phyloP scores from a whole-genome alignment of 139 green algal species.

The Asterochloris sp. region DNA sequence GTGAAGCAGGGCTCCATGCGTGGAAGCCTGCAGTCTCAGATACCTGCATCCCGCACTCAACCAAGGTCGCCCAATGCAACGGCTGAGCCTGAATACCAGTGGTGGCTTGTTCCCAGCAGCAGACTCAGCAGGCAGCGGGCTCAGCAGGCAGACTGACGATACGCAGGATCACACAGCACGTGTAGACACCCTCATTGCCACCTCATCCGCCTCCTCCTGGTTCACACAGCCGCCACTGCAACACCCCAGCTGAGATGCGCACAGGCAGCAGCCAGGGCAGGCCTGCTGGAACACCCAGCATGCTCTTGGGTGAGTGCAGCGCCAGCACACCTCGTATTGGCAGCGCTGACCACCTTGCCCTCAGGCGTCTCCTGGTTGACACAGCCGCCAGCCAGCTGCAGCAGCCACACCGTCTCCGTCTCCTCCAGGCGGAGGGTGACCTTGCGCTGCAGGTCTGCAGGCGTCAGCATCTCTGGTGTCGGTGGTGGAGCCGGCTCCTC shows the following conservation, averaged over 20 bases:
- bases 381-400: conserved; percentile 39
- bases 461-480: conserved; percentile 19
- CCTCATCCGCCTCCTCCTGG: too few relatives aligned
- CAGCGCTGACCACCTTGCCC: conserved; percentile 37
- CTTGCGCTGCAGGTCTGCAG: conserved; percentile 33
- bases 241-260: not conserved
- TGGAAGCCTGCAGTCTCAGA: not conserved
- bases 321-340: conserved; percentile 29
- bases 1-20: not conserved
- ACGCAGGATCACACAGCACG: too few relatives aligned
- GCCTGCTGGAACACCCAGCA: not conserved
- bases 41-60: not conserved
- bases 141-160: not conserved
- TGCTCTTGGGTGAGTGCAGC: not conserved
- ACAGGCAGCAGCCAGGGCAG: not conserved
- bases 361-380: conserved; percentile 47
- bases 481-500: not conserved
- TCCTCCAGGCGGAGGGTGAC: conserved; percentile 45
- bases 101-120: not conserved
- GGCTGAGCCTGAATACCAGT: not conserved
- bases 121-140: not conserved
- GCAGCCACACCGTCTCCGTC: conserved; percentile 49
- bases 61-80: not conserved
- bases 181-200: too few relatives aligned
- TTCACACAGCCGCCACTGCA: too few relatives aligned